phyloP scores from a whole-genome alignment of 495 filamentous ascomycete genomes.

The Cetradonia linearis region DNA sequence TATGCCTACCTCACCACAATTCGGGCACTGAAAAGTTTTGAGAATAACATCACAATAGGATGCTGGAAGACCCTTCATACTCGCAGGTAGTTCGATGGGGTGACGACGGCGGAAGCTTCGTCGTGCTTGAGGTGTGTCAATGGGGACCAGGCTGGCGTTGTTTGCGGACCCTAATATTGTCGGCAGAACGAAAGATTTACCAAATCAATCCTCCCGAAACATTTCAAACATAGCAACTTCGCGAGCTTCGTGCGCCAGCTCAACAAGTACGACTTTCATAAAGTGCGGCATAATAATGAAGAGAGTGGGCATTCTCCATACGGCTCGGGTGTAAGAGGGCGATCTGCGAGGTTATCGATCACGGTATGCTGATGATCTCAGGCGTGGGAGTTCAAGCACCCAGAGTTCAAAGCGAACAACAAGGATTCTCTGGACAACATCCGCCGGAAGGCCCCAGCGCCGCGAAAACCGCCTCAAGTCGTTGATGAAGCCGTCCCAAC shows the following conservation, averaged over 20 bases:
- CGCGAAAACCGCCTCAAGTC: constrained; percentile 58
- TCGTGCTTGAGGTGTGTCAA: constrained; percentile 77
- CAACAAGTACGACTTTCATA: constrained; percentile 99
- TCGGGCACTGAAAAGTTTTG: constrained; percentile 8
- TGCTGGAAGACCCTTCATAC: constrained; percentile 94
- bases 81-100: constrained; percentile 92
- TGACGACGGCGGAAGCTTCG: constrained; percentile 88
- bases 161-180: constrained; percentile 4
- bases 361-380: constrained; percentile 27
- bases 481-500: constrained; percentile 66
- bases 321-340: constrained; percentile 66
- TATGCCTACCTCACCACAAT: constrained; percentile 36
- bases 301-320: constrained; percentile 86
- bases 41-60: constrained; percentile 43
- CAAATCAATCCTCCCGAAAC: constrained; percentile 91
- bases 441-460: constrained; percentile 85
- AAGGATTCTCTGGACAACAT: constrained; percentile 97
- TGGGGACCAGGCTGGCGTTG: not conserved
- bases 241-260: constrained; percentile 97
- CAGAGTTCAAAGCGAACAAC: constrained; percentile 89
- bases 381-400: constrained; percentile 98
- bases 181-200: constrained; percentile 93
- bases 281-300: constrained; percentile 93
- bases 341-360: not conserved
- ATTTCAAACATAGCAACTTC: constrained; percentile 99